Conservation (phyloP, 2,329 filamentous ascomycete species). For the Hirsutella minnesotensis region DNA sequence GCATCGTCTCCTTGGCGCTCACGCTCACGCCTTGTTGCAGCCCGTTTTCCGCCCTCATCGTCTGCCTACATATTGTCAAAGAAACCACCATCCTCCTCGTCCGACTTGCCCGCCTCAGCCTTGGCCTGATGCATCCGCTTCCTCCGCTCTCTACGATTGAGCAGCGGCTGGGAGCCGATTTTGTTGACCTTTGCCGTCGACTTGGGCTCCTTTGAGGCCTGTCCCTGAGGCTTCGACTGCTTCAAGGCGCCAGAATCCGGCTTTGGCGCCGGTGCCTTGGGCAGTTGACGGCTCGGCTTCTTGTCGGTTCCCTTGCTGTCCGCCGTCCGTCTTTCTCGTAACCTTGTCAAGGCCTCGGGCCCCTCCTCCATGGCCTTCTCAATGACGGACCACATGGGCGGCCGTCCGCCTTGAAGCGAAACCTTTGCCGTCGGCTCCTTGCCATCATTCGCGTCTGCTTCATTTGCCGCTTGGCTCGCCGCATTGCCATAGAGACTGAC, state of each 20-base stretch:
- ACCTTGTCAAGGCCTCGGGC: conserved; percentile 32
- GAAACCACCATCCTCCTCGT: conserved; percentile 39
- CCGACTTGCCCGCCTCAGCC: conserved; percentile 24
- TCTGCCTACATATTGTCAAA: conserved; percentile 38
- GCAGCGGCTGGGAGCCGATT: conserved; percentile 10
- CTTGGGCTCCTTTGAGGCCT: conserved; percentile 10
- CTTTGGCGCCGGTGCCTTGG: neutral
- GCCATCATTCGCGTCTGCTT: conserved; percentile 24
- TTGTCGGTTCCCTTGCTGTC: conserved; percentile 4
- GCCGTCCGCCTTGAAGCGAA: conserved; percentile 32
- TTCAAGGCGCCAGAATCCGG: neutral
- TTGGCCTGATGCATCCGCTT: conserved; percentile 21
- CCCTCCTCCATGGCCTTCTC: conserved; percentile 53
- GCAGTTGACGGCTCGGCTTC: conserved; percentile 6
- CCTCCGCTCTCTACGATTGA: conserved; percentile 24
- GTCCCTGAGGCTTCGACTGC: conserved; percentile 2
- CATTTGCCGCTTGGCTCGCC: conserved; percentile 15
- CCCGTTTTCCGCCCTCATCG: neutral
- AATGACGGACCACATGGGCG: conserved; percentile 56
- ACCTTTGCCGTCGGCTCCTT: conserved; percentile 29
- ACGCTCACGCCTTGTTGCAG: too few relatives aligned
- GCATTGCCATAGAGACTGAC: conserved; percentile 45
- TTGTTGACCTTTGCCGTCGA: conserved; percentile 10
- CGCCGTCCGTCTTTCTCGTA: conserved; percentile 39
- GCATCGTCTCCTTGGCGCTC: too few relatives aligned